phyloP scores from a whole-genome alignment of 2,329 filamentous ascomycete genomes.

The Ophiostoma piceae region DNA sequence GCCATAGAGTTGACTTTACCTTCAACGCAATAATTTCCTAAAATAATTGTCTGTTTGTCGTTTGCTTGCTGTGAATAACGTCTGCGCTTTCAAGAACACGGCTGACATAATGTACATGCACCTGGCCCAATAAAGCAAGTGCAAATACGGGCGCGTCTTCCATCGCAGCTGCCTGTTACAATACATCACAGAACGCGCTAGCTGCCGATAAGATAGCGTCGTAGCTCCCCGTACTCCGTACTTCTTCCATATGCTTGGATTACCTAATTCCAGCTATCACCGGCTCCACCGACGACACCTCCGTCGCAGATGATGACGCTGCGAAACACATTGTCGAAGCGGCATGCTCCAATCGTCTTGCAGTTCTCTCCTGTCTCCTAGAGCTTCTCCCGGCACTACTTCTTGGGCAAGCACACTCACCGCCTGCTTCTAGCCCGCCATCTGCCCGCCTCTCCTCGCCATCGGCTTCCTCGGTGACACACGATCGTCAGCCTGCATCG shows the following conservation, averaged over 20 bases:
- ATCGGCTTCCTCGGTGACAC: constrained; percentile 19
- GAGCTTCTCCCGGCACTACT: neutral
- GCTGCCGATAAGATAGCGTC: constrained; percentile 9
- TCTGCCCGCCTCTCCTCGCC: neutral
- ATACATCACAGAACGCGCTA: constrained; percentile 2
- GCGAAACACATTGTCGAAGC: neutral
- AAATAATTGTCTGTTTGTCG: neutral
- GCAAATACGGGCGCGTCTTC: constrained; percentile 5
- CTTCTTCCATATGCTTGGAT: neutral
- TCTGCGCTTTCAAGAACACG: neutral
- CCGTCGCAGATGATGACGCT: constrained; percentile 19
- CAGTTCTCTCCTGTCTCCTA: neutral
- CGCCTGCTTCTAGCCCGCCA: neutral
- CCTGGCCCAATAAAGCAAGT: neutral
- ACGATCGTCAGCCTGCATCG: neutral
- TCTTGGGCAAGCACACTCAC: neutral
- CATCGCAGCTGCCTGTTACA: constrained; percentile 1
- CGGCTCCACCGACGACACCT: constrained; percentile 4
- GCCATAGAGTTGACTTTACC: too few relatives aligned
- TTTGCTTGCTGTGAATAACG: too few relatives aligned
- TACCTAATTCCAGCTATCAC: constrained; percentile 5
- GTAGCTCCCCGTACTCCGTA: neutral
- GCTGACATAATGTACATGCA: constrained; percentile 9
- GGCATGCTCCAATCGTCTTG: neutral
- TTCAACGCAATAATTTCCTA: too few relatives aligned